Evolutionary conservation across 768 basidiomycete genomes (phyloP), one percentile per base, ranked within the genome.

Genomic region (Agrocybe praecox): DNA sequence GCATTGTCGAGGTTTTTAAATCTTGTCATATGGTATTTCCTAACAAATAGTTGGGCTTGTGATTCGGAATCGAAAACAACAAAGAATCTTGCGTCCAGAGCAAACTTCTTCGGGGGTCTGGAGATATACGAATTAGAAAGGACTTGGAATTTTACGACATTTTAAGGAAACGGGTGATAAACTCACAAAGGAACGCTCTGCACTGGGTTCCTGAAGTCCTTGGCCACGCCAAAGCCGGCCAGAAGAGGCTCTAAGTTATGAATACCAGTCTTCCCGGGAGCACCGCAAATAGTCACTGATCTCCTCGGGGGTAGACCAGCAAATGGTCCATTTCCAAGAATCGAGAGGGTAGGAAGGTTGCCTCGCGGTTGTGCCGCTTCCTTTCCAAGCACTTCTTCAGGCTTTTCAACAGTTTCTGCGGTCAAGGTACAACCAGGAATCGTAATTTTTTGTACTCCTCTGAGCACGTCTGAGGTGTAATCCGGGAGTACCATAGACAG

Each of bases 41-140:
- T 83, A 18, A 85, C 86, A 22, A 92, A 70, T 51, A 82, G 82
- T 62, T 89, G 83, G 1, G 92, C 92, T 64, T 92, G 88, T 9
- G 88, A 77, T 17, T 77, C 71, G 0, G 84, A 83, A 2, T 72
- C 67, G 52, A 88, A 69, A 32, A 82, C 83, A 23, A 92, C 75
- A 10, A 86, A 60, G 60, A 81, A 83, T 46, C 82, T 80, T 22
- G 85, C 78, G 60, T 72, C 75, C 55, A 82, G 44, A 6, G 78
- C 72, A 61, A 81, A 84, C 34, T 70, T 64, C 19, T 62, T 63
- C 18, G 70, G 50, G 26, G 75, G 75, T 46, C 79, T 78, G 26
- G 4, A 29, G 26, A 57, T 44, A 43, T 32, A 36, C 56, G 19
- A 51, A 19, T 29, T 18, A 21, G 11, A 53, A 49, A 24, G 48